Base-by-base conservation (phyloP, 148 eudicot genomes). In the Fagopyrum esculentum region DNA sequence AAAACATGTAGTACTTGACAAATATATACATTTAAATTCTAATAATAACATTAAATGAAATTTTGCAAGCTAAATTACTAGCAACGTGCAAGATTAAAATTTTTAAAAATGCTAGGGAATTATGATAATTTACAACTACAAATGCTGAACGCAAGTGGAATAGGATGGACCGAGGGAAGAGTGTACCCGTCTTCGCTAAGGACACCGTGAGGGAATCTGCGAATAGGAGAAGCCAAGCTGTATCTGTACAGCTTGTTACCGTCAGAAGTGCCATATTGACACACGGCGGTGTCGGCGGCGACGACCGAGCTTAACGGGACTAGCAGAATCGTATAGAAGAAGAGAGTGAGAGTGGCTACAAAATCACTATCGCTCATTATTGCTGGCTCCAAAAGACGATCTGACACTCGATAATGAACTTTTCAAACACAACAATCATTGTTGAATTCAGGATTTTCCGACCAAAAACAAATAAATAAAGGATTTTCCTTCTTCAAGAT, bases 141-240 rank as follows among this genome's bases (percentile, higher is more conserved):
- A 40, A 66, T 66, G 70, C 45, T 57, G n/a, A 54, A 57, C 19
- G 63, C 63, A 57, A 6, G 17, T 35, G 45, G 11, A 15, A 40
- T 12, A 40, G 15, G 46, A 66, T 9, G 40, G 40, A 43, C 4
- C 6, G 71, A 71, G 49, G 47, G 52, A 35, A 35, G 40, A 56
- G 44, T 47, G 70, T 87, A 93, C 98, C 98, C 98, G 79, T 93
- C 98, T 87, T 93, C 98, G 77, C 98, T 93, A 75, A 84, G 91
- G 59, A 87, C 84, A 15, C 98, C 98, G 52, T 93, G 97, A 54
- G 95, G 95, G 76, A 80, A 91, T n/a, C 74, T 68, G 8, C 74
- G 66, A 16, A 71, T 6, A 35, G 93, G 87, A n/a, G 91, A 80
- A 43, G 84, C 81, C 70, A 91, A 83, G 77, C 73, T 79, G 80